phyloP scores from a whole-genome alignment of 768 basidiomycete genomes.

The Leccinum fibrillosum region DNA sequence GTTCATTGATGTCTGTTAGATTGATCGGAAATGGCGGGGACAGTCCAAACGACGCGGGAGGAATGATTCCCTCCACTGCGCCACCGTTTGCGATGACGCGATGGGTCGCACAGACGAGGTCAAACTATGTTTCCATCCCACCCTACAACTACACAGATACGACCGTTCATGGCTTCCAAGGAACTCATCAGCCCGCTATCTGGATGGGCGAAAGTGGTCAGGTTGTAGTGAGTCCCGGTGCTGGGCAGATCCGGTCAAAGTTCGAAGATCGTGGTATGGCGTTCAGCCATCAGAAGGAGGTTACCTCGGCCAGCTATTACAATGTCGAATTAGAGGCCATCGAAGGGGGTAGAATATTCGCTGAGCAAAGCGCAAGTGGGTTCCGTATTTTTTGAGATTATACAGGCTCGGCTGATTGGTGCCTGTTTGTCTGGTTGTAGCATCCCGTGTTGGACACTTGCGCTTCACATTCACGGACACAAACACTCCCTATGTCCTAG shows the following conservation, averaged over 20 bases:
- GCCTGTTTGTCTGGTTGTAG: slow-evolving; percentile 32
- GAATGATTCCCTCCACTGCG: slow-evolving; percentile 74
- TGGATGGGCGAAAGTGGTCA: slow-evolving; percentile 85
- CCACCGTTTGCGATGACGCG: slow-evolving; percentile 86
- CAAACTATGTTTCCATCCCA: slow-evolving; percentile 71
- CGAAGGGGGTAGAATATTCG: slow-evolving; percentile 47
- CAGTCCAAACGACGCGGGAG: slow-evolving; percentile 67
- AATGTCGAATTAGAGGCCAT: slow-evolving; percentile 53
- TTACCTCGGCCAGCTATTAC: slow-evolving; percentile 53
- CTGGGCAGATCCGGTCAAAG: slow-evolving; percentile 43
- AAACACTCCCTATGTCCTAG: slow-evolving; percentile 51
- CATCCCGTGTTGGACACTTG: slow-evolving; percentile 73
- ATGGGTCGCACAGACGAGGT: slow-evolving; percentile 78
- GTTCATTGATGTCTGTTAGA: slow-evolving; percentile 19
- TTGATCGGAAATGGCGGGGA: slow-evolving; percentile 73
- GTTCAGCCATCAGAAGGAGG: slow-evolving; percentile 52
- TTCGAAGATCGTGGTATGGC: slow-evolving; percentile 60
- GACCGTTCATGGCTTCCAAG: slow-evolving; percentile 70
- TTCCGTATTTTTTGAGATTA: slow-evolving; percentile 2
- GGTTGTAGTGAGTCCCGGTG: slow-evolving; percentile 58
- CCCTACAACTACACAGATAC: slow-evolving; percentile 66
- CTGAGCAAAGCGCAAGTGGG: slow-evolving; percentile 64
- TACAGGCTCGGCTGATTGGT: slow-evolving; percentile 1
- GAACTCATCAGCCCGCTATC: slow-evolving; percentile 80
- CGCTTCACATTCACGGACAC: slow-evolving; percentile 60